These are phyloP conservation scores for Pachysandra terminalis DNA, from an alignment of 164 flowering plant species.

Conservation along the genomic window DNA sequence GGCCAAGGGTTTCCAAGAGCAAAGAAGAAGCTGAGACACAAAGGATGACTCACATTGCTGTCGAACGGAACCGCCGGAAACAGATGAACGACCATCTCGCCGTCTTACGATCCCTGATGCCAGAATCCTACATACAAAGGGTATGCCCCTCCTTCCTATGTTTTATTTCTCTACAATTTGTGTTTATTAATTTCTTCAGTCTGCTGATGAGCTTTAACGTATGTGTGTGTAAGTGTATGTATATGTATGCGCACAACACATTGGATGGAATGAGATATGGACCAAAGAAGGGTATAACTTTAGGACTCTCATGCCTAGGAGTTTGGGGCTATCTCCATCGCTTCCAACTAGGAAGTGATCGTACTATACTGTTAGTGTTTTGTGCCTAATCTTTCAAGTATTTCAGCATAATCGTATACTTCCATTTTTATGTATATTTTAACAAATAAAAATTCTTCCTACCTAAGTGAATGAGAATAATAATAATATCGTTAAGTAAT, in stretches of 20 bases:
- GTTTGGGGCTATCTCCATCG: not conserved
- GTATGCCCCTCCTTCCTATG: conserved; percentile 23
- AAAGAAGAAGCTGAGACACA: conserved; percentile 84
- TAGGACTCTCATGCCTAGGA: not conserved
- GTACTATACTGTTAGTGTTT: not conserved
- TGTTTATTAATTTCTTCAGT: not conserved
- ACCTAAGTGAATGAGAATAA: too few species aligned
- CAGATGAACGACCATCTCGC: conserved; percentile 88
- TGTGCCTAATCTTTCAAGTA: not conserved
- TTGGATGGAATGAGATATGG: too few species aligned
- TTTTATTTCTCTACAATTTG: not conserved
- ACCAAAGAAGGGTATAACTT: not conserved
- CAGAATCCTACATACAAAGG: conserved; percentile 74
- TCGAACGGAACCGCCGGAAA: conserved; percentile 83
- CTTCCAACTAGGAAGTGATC: not conserved
- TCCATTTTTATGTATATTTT: too few species aligned
- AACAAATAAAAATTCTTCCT: too few species aligned
- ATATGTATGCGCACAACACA: too few species aligned
- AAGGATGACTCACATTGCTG: conserved; percentile 90
- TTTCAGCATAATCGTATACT: too few species aligned
- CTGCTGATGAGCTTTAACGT: not conserved
- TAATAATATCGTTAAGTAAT: too few species aligned
- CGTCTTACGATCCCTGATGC: conserved; percentile 81
- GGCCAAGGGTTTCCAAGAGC: conserved; percentile 61
- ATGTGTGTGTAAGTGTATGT: not conserved